These are phyloP conservation scores for Pseudomassariella vexata DNA, from an alignment of 2,329 filamentous ascomycete genomes.

Conservation along the genomic window DNA sequence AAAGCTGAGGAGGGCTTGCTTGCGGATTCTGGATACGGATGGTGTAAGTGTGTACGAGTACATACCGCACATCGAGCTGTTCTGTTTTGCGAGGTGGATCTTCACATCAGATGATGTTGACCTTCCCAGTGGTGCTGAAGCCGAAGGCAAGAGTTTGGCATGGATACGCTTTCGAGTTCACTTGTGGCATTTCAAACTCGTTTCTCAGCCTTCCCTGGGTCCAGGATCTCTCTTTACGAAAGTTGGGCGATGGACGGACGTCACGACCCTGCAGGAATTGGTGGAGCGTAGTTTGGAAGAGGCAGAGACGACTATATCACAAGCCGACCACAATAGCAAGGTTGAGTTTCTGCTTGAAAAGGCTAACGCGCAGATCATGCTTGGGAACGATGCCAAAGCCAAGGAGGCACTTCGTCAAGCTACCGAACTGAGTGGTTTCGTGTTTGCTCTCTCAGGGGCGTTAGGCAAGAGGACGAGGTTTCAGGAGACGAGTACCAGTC, in stretches of 20 bases:
- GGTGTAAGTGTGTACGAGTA: constrained; percentile 82
- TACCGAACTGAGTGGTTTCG: constrained; percentile 60
- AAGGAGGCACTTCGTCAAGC: constrained; percentile 65
- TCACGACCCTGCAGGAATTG: constrained; percentile 47
- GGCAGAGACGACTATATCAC: constrained; percentile 26
- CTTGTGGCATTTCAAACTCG: constrained; percentile 60
- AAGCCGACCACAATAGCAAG: constrained; percentile 34
- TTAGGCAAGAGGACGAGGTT: constrained; percentile 81
- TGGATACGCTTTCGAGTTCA: constrained; percentile 69
- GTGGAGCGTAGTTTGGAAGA: constrained; percentile 38
- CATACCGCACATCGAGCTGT: constrained; percentile 77
- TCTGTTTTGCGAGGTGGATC: constrained; percentile 62
- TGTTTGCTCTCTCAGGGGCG: constrained; percentile 78
- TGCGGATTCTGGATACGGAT: constrained; percentile 70
- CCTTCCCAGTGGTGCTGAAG: constrained; percentile 23
- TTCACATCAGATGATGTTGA: constrained; percentile 31
- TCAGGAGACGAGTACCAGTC: constrained; percentile 74
- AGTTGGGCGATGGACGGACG: constrained; percentile 53
- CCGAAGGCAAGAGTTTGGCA: constrained; percentile 28
- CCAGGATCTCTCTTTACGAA: constrained; percentile 50
- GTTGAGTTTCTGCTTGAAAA: constrained; percentile 75
- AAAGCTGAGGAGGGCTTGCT: constrained; percentile 35
- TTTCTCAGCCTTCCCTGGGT: constrained; percentile 50
- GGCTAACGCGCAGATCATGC: constrained; percentile 75
- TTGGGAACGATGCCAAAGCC: constrained; percentile 75